Conservation (phyloP, 352 stramenopile genomes). For the Pythium apleroticum region DNA sequence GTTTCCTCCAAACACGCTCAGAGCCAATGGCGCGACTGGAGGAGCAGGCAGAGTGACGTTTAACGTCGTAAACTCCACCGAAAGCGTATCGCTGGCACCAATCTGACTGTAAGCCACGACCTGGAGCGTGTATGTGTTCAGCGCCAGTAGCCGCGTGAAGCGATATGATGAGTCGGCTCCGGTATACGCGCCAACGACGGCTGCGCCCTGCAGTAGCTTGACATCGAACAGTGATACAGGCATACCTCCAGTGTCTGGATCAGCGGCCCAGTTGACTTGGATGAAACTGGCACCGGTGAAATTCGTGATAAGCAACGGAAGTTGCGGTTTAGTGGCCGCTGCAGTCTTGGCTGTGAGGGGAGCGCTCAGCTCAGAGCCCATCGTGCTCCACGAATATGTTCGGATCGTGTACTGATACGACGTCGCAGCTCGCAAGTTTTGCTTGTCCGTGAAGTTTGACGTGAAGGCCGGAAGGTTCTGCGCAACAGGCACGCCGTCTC, state of each 20-base stretch:
- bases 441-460: constrained; percentile 40
- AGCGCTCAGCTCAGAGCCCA: constrained; percentile 42
- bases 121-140: constrained; percentile 34
- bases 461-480: constrained; percentile 24
- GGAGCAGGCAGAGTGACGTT: constrained; percentile 22
- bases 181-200: constrained; percentile 21
- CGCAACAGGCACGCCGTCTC: constrained; percentile 36
- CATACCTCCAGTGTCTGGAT: constrained; percentile 47
- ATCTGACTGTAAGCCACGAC: constrained; percentile 37
- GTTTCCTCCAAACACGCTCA: constrained; percentile 55
- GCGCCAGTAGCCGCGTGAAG: constrained; percentile 40
- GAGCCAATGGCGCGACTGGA: constrained; percentile 28
- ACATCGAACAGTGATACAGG: constrained; percentile 39
- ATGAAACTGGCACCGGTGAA: constrained; percentile 36
- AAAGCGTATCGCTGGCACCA: constrained; percentile 30
- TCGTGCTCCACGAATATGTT: constrained; percentile 37
- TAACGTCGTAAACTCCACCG: constrained; percentile 29
- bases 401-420: constrained; percentile 53
- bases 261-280: constrained; percentile 35
- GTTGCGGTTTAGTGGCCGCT: constrained; percentile 36
- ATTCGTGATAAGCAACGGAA: constrained; percentile 19
- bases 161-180: constrained; percentile 23
- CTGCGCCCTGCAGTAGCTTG: constrained; percentile 28
- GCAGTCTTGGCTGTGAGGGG: constrained; percentile 35
- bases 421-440: constrained; percentile 30